Base-by-base conservation (phyloP, 257 asterid species). In the Sherardia arvensis region DNA sequence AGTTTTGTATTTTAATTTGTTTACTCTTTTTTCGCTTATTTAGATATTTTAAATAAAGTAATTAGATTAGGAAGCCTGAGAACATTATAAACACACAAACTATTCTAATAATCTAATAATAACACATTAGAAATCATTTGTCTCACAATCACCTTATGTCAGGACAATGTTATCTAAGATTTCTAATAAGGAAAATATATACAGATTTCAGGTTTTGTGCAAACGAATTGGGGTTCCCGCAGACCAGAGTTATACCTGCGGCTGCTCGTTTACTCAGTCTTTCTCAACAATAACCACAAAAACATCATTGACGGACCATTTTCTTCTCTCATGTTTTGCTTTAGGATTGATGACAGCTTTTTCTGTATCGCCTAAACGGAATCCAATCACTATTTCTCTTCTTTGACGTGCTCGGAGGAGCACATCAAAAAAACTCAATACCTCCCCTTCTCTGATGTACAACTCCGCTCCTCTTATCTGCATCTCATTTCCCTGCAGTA, bases 261-360 rank as follows among this genome's bases (percentile, higher is more conserved):
- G n/a, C n/a, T n/a, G 26, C 30, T 8, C 0, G 29, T 25, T 12
- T 4, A 45, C 33, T 33, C 71, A 86, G 64, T 80, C 94, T 82
- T 86, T 84, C 79, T 89, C 95, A 64, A 91, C 94, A 70, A 86
- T 83, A 51, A 86, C 94, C 49, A 86, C 91, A 69, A 86, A 84
- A 25, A 84, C 95, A 64, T 89, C 97, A 60, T 63, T 74, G 29
- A 62, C 40, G 45, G 97, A 86, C 97, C 97, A 89, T 73, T 65
- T 77, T 47, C 81, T 75, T 57, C 71, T 81, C 71, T 85, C 90
- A 18, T 69, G 66, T 69, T 86, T 89, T 47, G 69, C 78, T 0
- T 83, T 70, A 56, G 97, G 97, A 65, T 86, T 89, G 71, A 89
- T 86, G 66, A 84, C 74, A 0, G 94, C 94, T 76, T 74, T 86